Evolutionary conservation across 1,139 yeast species (phyloP).

Genomic region (Hansenula sp.): DNA sequence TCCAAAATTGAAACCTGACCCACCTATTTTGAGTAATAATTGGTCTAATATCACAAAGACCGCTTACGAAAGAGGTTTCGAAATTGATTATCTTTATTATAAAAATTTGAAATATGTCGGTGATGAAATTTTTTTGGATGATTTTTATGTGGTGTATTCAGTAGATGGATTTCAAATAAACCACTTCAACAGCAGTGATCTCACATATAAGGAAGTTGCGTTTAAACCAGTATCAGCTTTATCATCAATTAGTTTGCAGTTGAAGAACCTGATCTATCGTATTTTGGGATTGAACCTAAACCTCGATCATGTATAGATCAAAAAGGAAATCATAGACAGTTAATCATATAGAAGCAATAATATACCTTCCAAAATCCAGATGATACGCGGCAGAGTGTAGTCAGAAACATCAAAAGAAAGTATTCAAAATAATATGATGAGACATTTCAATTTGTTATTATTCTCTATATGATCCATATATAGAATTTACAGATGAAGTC

Average conservation of each 20-base stretch:
- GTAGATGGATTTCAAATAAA: not conserved
- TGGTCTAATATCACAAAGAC: not conserved
- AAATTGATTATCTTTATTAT: not conserved
- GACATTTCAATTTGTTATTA: no score
- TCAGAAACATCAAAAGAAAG: no score
- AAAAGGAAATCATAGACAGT: no score
- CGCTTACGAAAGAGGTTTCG: not conserved
- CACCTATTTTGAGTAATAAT: not conserved
- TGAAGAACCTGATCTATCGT: not conserved
- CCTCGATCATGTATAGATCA: no score
- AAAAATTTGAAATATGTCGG: not conserved
- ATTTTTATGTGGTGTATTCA: not conserved
- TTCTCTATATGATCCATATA: no score
- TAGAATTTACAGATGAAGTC: no score
- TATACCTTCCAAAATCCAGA: no score
- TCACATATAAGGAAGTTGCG: not conserved
- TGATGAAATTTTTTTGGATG: not conserved
- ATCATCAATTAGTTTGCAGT: not conserved
- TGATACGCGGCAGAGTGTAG: no score
- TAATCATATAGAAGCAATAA: no score
- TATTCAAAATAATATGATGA: no score
- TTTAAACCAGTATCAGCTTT: not conserved
- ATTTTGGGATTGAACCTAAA: no score
- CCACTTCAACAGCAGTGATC: not conserved
- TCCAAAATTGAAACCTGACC: not conserved